Evolutionary conservation across 345 rosid species (phyloP).

Genomic region (Camelina neglecta): DNA sequence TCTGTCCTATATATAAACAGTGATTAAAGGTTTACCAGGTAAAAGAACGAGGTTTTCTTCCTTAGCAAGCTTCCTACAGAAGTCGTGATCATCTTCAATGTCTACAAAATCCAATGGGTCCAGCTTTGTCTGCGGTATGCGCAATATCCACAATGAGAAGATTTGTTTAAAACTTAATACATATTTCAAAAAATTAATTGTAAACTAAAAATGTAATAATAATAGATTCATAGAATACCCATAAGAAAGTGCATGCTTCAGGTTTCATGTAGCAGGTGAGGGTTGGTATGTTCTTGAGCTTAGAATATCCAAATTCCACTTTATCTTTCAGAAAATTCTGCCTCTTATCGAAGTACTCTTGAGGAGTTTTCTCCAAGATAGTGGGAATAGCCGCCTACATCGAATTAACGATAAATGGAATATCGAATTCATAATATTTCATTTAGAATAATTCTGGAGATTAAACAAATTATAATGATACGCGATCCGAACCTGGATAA

Average conservation of each 20-base stretch:
- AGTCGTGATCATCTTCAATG: slow-evolving; percentile 38
- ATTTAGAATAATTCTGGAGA: too few species aligned
- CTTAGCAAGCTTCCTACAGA: slow-evolving; percentile 36
- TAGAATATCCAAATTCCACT: slow-evolving; percentile 50
- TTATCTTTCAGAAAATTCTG: slow-evolving; percentile 46
- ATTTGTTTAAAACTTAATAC: not conserved
- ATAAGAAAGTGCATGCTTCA: slow-evolving; percentile 66
- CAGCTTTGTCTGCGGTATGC: slow-evolving; percentile 11
- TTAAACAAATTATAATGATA: too few species aligned
- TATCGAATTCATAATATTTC: too few species aligned
- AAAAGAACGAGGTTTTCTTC: slow-evolving; percentile 41
- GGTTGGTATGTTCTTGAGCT: slow-evolving; percentile 58
- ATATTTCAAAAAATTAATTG: not conserved
- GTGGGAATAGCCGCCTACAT: slow-evolving; percentile 65
- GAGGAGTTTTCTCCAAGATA: slow-evolving; percentile 61
- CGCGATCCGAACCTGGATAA: too few species aligned
- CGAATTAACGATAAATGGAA: too few species aligned
- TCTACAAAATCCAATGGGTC: slow-evolving; percentile 10
- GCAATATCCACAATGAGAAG: not conserved
- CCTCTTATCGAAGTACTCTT: slow-evolving; percentile 55
- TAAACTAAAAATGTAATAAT: too few species aligned
- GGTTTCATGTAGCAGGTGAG: slow-evolving; percentile 60
- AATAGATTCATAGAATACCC: slow-evolving; percentile 48
- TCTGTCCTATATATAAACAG: slow-evolving; percentile 13
- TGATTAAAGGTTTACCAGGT: slow-evolving; percentile 10